A percentile compares a stretch with the other conserved stretches of the same genome.
These are phyloP conservation scores for Saccharomycopsis guyanensis DNA, from an alignment of 805 yeast genomes.

Conservation along the genomic window DNA sequence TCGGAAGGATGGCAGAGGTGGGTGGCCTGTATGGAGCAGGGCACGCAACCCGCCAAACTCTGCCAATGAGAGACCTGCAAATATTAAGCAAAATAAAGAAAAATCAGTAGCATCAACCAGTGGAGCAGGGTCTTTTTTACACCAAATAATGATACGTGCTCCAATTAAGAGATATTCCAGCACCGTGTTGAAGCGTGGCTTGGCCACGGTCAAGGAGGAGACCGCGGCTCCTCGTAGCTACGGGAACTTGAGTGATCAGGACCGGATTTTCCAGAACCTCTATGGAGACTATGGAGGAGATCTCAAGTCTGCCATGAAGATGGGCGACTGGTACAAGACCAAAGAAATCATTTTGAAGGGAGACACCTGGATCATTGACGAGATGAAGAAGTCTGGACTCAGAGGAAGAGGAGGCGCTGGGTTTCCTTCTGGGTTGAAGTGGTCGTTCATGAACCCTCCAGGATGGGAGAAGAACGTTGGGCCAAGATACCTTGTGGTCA, in stretches of 20 bases:
- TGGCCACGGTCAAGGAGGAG: conserved; percentile 38
- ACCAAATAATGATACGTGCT: conserved; percentile 11
- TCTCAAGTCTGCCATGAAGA: conserved; percentile 61
- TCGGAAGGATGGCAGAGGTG: no score
- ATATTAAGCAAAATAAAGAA: neutral
- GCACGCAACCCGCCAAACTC: no score
- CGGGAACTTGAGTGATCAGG: conserved; percentile 77
- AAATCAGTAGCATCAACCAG: neutral
- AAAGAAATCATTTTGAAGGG: conserved; percentile 79
- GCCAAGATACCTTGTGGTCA: conserved; percentile 83
- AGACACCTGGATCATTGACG: conserved; percentile 84
- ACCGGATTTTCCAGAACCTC: conserved; percentile 80
- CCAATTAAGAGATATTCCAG: conserved; percentile 1
- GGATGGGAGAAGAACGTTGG: conserved; percentile 89
- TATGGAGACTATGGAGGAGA: conserved; percentile 72
- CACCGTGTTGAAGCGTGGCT: conserved; percentile 14
- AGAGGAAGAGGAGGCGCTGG: conserved; percentile 96
- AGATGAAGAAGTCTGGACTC: conserved; percentile 75
- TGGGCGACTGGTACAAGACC: conserved; percentile 92
- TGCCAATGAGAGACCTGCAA: neutral
- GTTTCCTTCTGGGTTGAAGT: conserved; percentile 83
- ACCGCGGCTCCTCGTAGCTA: conserved; percentile 46
- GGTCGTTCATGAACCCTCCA: conserved; percentile 94
- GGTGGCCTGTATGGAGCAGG: no score
- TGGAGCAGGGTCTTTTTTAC: no score